These are phyloP conservation scores for Prunus mume DNA, from an alignment of 306 rosid genomes.

Conservation along the genomic window DNA sequence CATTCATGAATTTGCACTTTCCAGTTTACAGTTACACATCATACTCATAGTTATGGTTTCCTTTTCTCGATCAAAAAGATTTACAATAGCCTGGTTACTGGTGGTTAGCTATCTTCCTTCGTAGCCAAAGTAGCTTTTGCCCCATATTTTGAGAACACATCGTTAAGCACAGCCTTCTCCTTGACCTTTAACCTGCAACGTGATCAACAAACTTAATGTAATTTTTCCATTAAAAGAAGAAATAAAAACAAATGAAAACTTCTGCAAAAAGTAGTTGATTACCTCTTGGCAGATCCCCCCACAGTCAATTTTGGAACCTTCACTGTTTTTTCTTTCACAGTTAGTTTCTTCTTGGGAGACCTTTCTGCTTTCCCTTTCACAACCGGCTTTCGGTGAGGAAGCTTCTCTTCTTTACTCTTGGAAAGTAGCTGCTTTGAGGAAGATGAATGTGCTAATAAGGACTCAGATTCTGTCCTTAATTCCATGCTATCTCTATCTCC, in stretches of 20 bases:
- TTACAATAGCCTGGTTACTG: slow-evolving; percentile 4
- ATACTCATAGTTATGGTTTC: neutral
- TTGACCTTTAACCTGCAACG: slow-evolving; percentile 70
- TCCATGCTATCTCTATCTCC: slow-evolving; percentile 22
- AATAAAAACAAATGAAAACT: neutral
- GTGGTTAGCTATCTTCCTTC: slow-evolving; percentile 28
- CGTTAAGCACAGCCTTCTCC: slow-evolving; percentile 77
- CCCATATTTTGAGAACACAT: slow-evolving; percentile 80
- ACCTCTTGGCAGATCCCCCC: slow-evolving; percentile 79
- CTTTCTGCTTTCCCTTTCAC: slow-evolving; percentile 41
- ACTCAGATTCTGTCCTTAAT: slow-evolving; percentile 28
- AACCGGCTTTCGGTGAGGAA: slow-evolving; percentile 29
- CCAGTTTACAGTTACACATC: neutral
- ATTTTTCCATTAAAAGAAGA: slow-evolving; percentile 3
- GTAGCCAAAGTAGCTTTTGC: slow-evolving; percentile 39
- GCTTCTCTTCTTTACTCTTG: slow-evolving; percentile 36
- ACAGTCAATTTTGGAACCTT: slow-evolving; percentile 36
- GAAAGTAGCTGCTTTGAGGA: slow-evolving; percentile 31
- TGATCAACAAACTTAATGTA: slow-evolving; percentile 15
- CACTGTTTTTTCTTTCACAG: slow-evolving; percentile 27
- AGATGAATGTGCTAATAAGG: slow-evolving; percentile 23
- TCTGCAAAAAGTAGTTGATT: slow-evolving; percentile 16
- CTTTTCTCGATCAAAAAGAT: neutral
- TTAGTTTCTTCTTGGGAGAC: slow-evolving; percentile 27
- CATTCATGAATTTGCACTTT: neutral